Evolutionary conservation across 495 filamentous ascomycete genomes (phyloP), one percentile per base, ranked within the genome.

Genomic region (Neurospora sp.): DNA sequence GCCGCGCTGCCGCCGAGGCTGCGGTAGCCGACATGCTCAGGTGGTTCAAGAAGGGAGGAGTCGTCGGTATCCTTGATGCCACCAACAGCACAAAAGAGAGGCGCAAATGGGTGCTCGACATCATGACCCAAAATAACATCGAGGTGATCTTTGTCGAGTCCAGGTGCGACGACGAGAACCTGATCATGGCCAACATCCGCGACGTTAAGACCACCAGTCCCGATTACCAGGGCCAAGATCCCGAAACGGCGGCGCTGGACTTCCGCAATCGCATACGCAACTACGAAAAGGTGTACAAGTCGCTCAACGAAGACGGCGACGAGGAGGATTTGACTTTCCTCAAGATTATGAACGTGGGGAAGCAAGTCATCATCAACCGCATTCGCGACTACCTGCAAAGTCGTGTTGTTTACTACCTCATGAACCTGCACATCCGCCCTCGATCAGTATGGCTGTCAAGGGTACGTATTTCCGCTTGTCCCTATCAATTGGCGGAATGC

Each of bases 401-500:
- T 78, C 91, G 96, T 38, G 88, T 99, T 37, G 95, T 98, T 40
- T 99, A 99, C 82, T 99, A 97, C 78, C 89, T 98, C 53, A 98
- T 98, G 90, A 99, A 98, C 78, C 85, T 99, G 35, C 96, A 99
- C 83, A 98, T 99, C 77, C 94, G 93, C 76, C 94, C 94, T n/a
- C 89, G 96, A 31, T 96, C 94, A 10, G 97, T 99, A 76, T 99
- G 96, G 96, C 86, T 99, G 39, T 98, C 96, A 73, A 87, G 96
- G 18, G 94, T 97, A 88, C 80, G 91, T 85, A 46, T 65, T 40
- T 44, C 12, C 31, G 18, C 9, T 39, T 42, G 68, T 59, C 5
- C 38, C 7, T 40, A n/a, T 16, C 20, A 7, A 6, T 20, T 46
- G n/a, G 31, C 11, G 39, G 42, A 20, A 53, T 27, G 73, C 77